Evolutionary conservation across 139 green algal species (phyloP), one percentile per base, ranked within the genome.

Genomic region (Dunaliella sp.): DNA sequence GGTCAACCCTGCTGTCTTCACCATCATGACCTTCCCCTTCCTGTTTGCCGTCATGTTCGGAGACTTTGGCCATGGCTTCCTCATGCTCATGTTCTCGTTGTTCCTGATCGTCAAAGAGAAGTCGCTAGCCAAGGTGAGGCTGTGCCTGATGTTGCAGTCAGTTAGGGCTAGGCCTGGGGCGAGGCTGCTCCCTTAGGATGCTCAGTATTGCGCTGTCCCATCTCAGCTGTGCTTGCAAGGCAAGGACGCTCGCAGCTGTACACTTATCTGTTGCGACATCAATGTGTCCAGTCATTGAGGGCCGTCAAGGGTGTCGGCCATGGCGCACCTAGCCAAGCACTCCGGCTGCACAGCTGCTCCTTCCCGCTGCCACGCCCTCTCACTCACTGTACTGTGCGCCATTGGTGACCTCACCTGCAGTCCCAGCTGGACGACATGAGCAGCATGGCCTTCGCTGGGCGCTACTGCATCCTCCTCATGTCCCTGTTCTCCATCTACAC

Each of bases 41-140:
- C 92, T 99, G 25, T 99, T 99, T 86, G 96, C 97, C 30, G 94
- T 99, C 90, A 99, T 99, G 97, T 99, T 99, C 92, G 97, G 97
- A 28, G 76, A 81, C 76, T 38, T 81, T 33, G 33, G 26, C 28
- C 83, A 58, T 38, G 36, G 48, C 65, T 31, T 98, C 38, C 87
- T 98, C 24, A 97, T 99, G 94, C 92, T 99, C 25, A 12, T 94
- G 32, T 94, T 94, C 76, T 93, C 94, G 3, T 36, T 94, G 3
- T 95, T 89, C 75, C 85, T 99, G 86, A 86, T 99, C 3, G 26
- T 92, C 31, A 94, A 94, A 30, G 97, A 99, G 91, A 95, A 95
- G 84, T 92, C 92, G 85, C 82, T 98, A 83, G 86, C 72, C n/a
- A 91, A 90, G 87, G 83, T 91, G 72, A 87, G 82, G 84, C 74